Conservation (phyloP, 2,329 filamentous ascomycete genomes). For the Penicillium sp. region DNA sequence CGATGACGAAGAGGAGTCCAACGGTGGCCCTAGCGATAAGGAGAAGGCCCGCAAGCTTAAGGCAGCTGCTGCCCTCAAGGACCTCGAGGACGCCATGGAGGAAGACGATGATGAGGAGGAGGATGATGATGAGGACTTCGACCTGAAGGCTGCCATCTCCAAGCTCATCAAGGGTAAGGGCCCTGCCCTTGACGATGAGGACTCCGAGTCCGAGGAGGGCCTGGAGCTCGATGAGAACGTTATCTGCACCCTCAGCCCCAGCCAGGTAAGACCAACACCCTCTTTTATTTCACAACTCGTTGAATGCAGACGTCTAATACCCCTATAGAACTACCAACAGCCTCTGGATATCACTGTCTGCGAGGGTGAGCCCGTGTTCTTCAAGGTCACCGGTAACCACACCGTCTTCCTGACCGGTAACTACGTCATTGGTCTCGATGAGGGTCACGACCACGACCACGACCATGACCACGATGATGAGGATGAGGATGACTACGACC, state of each 20-base stretch:
- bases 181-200: constrained; percentile 67
- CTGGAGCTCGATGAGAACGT: constrained; percentile 83
- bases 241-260: constrained; percentile 90
- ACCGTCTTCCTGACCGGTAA: constrained; percentile 92
- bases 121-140: constrained; percentile 64
- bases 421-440: constrained; percentile 74
- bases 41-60: constrained; percentile 84
- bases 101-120: constrained; percentile 58
- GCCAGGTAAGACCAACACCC: constrained; percentile 64
- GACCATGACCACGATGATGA: constrained; percentile 57
- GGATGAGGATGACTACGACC: constrained; percentile 74
- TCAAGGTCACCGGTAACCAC: constrained; percentile 87
- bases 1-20: constrained; percentile 73
- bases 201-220: constrained; percentile 58
- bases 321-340: constrained; percentile 82
- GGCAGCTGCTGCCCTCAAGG: constrained; percentile 72
- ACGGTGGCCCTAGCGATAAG: constrained; percentile 89
- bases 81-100: constrained; percentile 67
- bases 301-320: constrained; percentile 5
- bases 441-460: constrained; percentile 46
- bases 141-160: constrained; percentile 49
- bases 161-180: constrained; percentile 67
- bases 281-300: neutral
- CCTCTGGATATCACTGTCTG: constrained; percentile 87
- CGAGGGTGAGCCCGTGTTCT: constrained; percentile 87